Evolutionary conservation across 371 early-diverging fungal genomes (phyloP).

Genomic region (Apophysomyces variabilis): DNA sequence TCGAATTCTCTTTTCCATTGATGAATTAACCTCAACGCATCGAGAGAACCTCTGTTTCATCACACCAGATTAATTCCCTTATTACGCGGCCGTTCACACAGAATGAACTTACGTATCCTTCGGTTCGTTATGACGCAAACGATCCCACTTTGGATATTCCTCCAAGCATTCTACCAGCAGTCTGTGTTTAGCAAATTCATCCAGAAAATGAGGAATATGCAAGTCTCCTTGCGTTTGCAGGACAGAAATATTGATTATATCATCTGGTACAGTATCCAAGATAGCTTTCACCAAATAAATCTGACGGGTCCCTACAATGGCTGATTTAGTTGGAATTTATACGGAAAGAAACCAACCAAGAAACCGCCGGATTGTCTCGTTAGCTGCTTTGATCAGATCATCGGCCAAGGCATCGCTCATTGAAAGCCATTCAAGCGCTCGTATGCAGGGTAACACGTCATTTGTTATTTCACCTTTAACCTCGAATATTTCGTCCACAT

Average conservation of each 20-base stretch:
- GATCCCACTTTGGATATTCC: neutral
- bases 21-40: neutral
- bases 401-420: neutral
- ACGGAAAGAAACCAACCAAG: neutral
- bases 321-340: neutral
- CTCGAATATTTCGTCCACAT: neutral
- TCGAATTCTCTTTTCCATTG: conserved; percentile 1
- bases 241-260: neutral
- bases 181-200: neutral
- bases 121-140: neutral
- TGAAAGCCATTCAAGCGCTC: neutral
- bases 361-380: neutral
- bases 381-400: neutral
- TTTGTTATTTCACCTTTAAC: neutral
- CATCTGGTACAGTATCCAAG: neutral
- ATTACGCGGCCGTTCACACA: too few relatives aligned
- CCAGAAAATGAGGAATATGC: neutral
- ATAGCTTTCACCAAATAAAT: neutral
- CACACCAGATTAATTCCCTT: neutral
- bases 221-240: neutral
- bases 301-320: neutral
- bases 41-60: neutral
- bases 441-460: neutral
- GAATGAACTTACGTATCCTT: neutral
- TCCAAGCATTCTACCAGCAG: neutral